phyloP scores from a whole-genome alignment of 2,329 filamentous ascomycete species.

The Volutella citrinella region DNA sequence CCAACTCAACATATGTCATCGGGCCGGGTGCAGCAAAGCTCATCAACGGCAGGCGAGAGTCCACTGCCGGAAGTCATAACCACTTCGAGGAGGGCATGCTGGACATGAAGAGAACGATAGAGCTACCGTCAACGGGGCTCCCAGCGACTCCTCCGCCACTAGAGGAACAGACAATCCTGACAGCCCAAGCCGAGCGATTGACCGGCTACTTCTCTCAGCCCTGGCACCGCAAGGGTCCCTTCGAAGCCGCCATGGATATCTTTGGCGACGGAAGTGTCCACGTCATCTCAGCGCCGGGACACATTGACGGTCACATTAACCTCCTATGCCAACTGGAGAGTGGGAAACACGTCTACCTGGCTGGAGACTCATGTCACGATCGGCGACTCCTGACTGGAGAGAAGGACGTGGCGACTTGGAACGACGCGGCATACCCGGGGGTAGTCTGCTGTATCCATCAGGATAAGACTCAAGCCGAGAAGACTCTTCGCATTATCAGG shows the following conservation, averaged over 20 bases:
- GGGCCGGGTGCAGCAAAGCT: slow-evolving; percentile 6
- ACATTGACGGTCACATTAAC: slow-evolving; percentile 11
- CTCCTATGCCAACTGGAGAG: slow-evolving; percentile 6
- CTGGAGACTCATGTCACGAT: slow-evolving; percentile 10
- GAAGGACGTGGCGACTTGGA: slow-evolving; percentile 9
- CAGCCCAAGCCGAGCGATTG: too few relatives aligned
- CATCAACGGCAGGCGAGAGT: not conserved
- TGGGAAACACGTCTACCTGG: slow-evolving; percentile 8
- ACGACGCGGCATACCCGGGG: slow-evolving; percentile 1
- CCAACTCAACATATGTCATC: slow-evolving; percentile 6
- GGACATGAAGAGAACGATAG: slow-evolving; percentile 4
- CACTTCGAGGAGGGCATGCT: slow-evolving; percentile 6
- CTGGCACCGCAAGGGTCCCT: slow-evolving; percentile 3
- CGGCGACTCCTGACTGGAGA: slow-evolving; percentile 5
- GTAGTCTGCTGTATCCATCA: slow-evolving; percentile 8
- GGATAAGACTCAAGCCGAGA: slow-evolving; percentile 1
- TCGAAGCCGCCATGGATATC: slow-evolving; percentile 6
- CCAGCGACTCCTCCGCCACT: slow-evolving; percentile 1
- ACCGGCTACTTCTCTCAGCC: not conserved
- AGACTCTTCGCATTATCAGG: slow-evolving; percentile 4
- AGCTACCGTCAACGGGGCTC: slow-evolving; percentile 1
- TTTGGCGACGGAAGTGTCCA: slow-evolving; percentile 10
- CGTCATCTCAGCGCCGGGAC: slow-evolving; percentile 6
- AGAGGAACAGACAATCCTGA: slow-evolving; percentile 1
- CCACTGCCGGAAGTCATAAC: slow-evolving; percentile 4